Percentiles rank a stretch among this genome's conserved stretches.
phyloP scores from a whole-genome alignment of 2,329 filamentous ascomycete genomes.

The Aspergillus melleus region DNA sequence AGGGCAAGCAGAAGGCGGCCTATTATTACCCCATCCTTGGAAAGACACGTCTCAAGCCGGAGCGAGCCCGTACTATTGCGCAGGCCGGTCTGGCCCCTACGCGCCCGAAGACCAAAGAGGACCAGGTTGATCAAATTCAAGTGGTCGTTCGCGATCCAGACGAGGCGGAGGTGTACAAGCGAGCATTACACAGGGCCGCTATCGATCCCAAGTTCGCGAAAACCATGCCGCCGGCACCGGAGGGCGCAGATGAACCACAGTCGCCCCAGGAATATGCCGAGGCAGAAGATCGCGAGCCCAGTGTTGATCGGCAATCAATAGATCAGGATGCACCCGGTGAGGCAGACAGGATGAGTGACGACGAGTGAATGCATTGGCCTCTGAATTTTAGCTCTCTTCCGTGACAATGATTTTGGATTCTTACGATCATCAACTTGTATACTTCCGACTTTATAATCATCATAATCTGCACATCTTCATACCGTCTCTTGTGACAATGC shows the following conservation, averaged over 20 bases:
- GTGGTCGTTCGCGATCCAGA: conserved; percentile 53
- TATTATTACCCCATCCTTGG: conserved; percentile 64
- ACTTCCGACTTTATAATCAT: conserved; percentile 1
- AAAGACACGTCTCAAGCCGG: conserved; percentile 56
- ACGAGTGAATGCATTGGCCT: conserved; percentile 14
- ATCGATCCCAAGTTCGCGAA: conserved; percentile 47
- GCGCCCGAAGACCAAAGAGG: conserved; percentile 42
- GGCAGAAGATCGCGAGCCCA: conserved; percentile 1
- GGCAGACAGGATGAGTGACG: conserved; percentile 21
- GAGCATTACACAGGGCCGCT: conserved; percentile 45
- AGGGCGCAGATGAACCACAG: conserved; percentile 15
- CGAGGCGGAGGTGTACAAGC: conserved; percentile 50
- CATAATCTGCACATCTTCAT: conserved; percentile 7
- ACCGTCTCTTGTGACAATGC: conserved; percentile 2
- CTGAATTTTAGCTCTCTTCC: background rate
- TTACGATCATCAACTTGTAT: conserved; percentile 4
- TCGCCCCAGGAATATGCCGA: conserved; percentile 8
- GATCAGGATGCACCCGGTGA: conserved; percentile 12
- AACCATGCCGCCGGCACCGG: conserved; percentile 35
- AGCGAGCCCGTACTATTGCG: conserved; percentile 45
- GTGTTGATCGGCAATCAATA: conserved; percentile 7
- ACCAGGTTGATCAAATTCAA: conserved; percentile 55
- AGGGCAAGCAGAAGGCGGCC: conserved; percentile 51
- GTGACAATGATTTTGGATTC: background rate
- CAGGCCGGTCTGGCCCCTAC: conserved; percentile 42